Base-by-base conservation (phyloP, 371 early-diverging fungal genomes). In the Mortierella polycephala region DNA sequence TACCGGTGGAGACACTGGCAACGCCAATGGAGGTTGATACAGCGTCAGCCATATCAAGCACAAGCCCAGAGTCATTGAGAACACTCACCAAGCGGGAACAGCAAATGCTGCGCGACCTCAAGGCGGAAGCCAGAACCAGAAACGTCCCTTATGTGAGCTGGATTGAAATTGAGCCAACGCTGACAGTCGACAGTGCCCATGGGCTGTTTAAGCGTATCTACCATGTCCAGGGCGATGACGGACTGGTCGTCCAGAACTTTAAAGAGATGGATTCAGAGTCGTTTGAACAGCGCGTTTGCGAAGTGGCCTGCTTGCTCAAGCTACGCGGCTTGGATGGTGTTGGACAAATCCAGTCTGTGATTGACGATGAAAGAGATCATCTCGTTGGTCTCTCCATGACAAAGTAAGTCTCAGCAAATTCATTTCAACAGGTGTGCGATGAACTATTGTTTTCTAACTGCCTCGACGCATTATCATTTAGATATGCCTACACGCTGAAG, bases 401-500 rank as follows among this genome's bases (percentile, higher is more conserved):
- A 20, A 79, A 79, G 79, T 79, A 73, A 63, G 76, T 51, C 12
- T 23, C 46, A 13, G n/a, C n/a, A 2, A 30, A 30, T 30, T 30
- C 30, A 30, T 30, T 30, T 30, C 30, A 30, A 30, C 30, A 30
- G 30, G 4, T 30, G 30, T 30, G 4, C 30, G 30, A 30, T 30
- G 30, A 30, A 30, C 4, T 30, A 30, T 30, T 30, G 30, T 30
- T 30, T 30, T 30, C 30, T 30, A 30, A 30, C 30, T 1, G 30
- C 30, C 30, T 30, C 30, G 4, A 30, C 4, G 30, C 30, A 30
- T 30, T 30, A 30, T 4, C 30, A 30, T 30, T 30, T 47, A 83
- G 89, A 4, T 89, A 88, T 51, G 64, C 83, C 49, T 83, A 85
- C 63, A 91, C 91, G 0, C 72, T 91, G 12, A 91, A 89, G 47